Evolutionary conservation across 768 basidiomycete genomes (phyloP).

Genomic region (Coprinopsis sp.): DNA sequence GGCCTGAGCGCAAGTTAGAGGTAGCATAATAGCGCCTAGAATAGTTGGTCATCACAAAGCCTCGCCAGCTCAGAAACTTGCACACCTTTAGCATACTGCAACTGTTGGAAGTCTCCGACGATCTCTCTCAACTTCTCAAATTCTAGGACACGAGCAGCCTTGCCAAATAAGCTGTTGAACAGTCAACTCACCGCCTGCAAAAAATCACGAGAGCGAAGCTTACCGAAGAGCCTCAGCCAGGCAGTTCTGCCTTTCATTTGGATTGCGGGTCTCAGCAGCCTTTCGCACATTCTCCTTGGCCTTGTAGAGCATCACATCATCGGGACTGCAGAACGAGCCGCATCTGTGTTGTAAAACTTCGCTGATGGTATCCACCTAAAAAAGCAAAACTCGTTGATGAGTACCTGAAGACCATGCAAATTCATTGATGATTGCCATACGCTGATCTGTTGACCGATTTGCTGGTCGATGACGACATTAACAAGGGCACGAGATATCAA

Average conservation of each 20-base stretch:
- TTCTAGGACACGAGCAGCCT: slow-evolving; percentile 81
- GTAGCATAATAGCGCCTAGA: slow-evolving; percentile 79
- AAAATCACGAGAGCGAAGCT: slow-evolving; percentile 13
- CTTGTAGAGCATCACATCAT: slow-evolving; percentile 98
- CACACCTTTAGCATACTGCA: slow-evolving; percentile 77
- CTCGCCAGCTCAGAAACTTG: background rate
- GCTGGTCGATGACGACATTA: slow-evolving; percentile 95
- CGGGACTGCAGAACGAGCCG: slow-evolving; percentile 95
- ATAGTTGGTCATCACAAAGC: slow-evolving; percentile 8
- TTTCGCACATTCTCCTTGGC: slow-evolving; percentile 92
- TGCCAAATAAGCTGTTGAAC: slow-evolving; percentile 69
- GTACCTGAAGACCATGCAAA: slow-evolving; percentile 6
- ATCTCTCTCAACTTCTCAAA: slow-evolving; percentile 83
- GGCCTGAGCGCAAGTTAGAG: slow-evolving; percentile 75
- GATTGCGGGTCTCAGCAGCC: slow-evolving; percentile 76
- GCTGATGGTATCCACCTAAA: slow-evolving; percentile 92
- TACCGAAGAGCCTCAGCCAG: slow-evolving; percentile 86
- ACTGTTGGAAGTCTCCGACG: slow-evolving; percentile 81
- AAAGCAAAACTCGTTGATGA: slow-evolving; percentile 11
- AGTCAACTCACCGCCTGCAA: slow-evolving; percentile 7
- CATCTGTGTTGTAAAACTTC: slow-evolving; percentile 92
- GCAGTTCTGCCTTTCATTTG: slow-evolving; percentile 69
- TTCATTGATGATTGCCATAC: slow-evolving; percentile 39
- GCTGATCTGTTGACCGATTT: slow-evolving; percentile 94
- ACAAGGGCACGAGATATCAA: slow-evolving; percentile 87